Evolutionary conservation across 352 stramenopile genomes (phyloP), one percentile per base, ranked within the genome.

Genomic region (Phytophthora boehmeriae): DNA sequence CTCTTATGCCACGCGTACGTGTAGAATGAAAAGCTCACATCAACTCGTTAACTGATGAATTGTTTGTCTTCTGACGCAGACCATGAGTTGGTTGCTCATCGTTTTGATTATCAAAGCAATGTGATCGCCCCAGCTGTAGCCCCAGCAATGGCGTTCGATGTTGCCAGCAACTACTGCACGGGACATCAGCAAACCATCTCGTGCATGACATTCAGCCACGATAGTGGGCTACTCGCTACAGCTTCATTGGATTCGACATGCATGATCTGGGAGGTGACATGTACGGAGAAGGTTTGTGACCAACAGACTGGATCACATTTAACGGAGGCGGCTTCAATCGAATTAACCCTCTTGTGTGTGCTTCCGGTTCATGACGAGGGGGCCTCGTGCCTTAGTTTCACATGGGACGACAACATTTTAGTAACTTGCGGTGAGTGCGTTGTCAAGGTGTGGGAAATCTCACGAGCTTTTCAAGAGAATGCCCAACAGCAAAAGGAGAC

Each of bases 181-280:
- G 63, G 71, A 1, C 81, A 90, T 38, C 73, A 90, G 34, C 78
- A 89, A 58, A 68, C 76, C 11, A 88, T 90, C 11, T 51, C 61
- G n/a, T 70, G 58, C 6, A 76, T 88, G 56, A 16, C 59, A 36
- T 82, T 89, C 54, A 82, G 38, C 19, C 59, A 78, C n/a, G 13
- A 39, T n/a, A 63, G 59, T 8, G 19, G 30, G 3, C 5, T 80
- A 2, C 66, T 90, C 5, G 81, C 69, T 3, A 88, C 81, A 0
- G 66, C 68, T 17, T 88, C 78, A 8, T 85, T 73, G 60, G 81
- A 90, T 43, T 90, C 81, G 1, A 86, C 73, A 1, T 89, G 78
- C 16, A 83, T 88, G 47, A 25, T 89, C 8, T 90, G 79, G 78
- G 54, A 62, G 49, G 46, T 88, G 8, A 20, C 23, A 0, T 1